Evolutionary conservation across 2,329 filamentous ascomycete species (phyloP), one percentile per base, ranked within the genome.

Genomic region (Cladophialophora yegresii): DNA sequence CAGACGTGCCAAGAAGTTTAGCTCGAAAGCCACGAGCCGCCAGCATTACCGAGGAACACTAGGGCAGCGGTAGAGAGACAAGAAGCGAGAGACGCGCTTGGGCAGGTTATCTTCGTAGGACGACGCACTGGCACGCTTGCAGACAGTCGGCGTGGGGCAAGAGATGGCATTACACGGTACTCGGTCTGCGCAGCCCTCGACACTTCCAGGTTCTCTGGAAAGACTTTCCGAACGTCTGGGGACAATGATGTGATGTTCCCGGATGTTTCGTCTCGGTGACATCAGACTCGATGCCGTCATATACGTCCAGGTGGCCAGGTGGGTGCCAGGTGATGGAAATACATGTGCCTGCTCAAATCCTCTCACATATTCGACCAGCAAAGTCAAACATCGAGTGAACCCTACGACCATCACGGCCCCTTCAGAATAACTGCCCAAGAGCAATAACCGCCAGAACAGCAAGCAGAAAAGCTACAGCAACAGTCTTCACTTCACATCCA

Each of bases 1-100:
- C 58, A 54, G 13, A 61, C 32, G 50, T 22, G 32, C 51, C 62
- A 57, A 40, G 62, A 26, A n/a, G 1, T 54, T 54, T 26, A 43
- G 36, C 36, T 43, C 36, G 3, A 33, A 12, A n/a, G 4, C 9
- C 16, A n/a, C 16, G 16, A 43, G 4, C 7, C 36, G 16, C 16
- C 36, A 8, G 13, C 16, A 8, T 16, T 5, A 20, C 5, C n/a
- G 13, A 1, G 33, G 5, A 20, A 16, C 5, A 43, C 13, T 7
- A 40, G 36, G 36, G 13, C 36, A 7, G 4, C 36, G 13, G 16
- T n/a, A 2, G n/a, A n/a, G 36, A 43, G 6, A 43, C 36, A 43
- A 8, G 36, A 6, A 5, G 36, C 5, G 36, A 43, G 36, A n/a
- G 6, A 4, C 36, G 6, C 13, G 16, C 13, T 40, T 7, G 36